Conservation (phyloP, 257 asterid genomes). For the Plantago ovata region DNA sequence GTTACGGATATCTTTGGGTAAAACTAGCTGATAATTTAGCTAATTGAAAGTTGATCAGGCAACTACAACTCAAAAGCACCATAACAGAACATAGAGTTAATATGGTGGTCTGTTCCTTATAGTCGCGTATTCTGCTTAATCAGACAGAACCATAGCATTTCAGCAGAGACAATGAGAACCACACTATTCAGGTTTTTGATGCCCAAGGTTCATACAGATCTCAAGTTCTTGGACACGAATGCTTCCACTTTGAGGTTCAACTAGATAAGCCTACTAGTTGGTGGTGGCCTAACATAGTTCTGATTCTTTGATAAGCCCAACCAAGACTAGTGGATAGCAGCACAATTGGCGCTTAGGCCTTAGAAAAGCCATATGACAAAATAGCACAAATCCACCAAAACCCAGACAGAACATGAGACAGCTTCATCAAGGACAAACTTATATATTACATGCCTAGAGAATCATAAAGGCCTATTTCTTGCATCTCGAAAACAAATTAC, state of each 20-base stretch:
- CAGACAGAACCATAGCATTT: conserved; percentile 11
- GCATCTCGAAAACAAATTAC: too few relatives aligned
- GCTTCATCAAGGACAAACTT: too few relatives aligned
- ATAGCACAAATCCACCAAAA: background rate
- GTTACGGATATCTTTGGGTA: too few relatives aligned
- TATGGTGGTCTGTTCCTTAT: background rate
- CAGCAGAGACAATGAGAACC: conserved; percentile 9
- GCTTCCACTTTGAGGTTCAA: conserved; percentile 1
- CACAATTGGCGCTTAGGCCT: too few relatives aligned
- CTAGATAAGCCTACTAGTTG: conserved; percentile 15
- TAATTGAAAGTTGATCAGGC: too few relatives aligned
- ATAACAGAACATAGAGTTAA: too few relatives aligned
- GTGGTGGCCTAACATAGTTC: conserved; percentile 13
- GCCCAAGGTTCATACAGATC: background rate
- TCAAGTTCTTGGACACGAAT: conserved; percentile 13
- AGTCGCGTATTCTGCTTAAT: conserved; percentile 15
- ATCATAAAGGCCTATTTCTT: too few relatives aligned
- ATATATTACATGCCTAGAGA: too few relatives aligned
- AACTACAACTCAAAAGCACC: too few relatives aligned
- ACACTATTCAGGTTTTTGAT: conserved; percentile 11
- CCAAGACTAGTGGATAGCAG: conserved; percentile 1
- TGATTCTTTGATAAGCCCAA: conserved; percentile 17
- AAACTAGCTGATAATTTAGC: too few relatives aligned
- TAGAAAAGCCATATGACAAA: too few relatives aligned
- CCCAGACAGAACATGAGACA: background rate